Conservation (phyloP, 306 rosid genomes). For the Acacia melanoxylon region DNA sequence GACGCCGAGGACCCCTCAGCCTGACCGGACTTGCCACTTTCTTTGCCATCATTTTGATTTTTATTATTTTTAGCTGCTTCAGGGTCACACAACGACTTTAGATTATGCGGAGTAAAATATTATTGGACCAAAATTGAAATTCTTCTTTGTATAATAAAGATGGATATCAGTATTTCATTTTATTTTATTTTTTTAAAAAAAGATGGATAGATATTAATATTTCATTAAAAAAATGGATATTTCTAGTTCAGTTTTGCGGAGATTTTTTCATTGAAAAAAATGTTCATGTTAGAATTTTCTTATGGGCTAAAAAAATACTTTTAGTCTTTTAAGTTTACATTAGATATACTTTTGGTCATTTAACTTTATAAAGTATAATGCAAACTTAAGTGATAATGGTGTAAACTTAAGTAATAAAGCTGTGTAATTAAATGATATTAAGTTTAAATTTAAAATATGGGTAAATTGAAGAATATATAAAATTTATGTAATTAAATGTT, state of each 20-base stretch:
- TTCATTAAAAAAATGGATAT: not conserved
- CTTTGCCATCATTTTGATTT: constrained; percentile 34
- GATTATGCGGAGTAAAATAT: not conserved
- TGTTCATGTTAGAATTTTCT: not conserved
- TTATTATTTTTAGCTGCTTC: constrained; percentile 1
- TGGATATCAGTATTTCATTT: not conserved
- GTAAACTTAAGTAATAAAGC: too few relatives aligned
- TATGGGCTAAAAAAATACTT: too few relatives aligned
- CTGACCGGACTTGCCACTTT: constrained; percentile 40
- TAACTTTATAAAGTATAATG: too few relatives aligned
- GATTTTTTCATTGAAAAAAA: not conserved
- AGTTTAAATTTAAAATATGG: too few relatives aligned
- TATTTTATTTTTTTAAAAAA: too few relatives aligned
- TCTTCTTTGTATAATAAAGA: not conserved
- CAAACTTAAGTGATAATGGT: too few relatives aligned
- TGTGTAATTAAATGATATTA: too few relatives aligned
- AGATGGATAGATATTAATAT: too few relatives aligned
- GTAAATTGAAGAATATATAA: too few relatives aligned
- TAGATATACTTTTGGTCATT: too few relatives aligned
- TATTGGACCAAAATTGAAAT: not conserved
- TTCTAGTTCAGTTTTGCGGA: not conserved
- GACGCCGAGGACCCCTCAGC: constrained; percentile 39
- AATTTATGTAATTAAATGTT: too few relatives aligned
- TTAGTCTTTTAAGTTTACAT: too few relatives aligned
- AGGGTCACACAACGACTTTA: not conserved